Evolutionary conservation across 1,139 yeast genomes (phyloP).

Genomic region (Blastobotrys aristatus): DNA sequence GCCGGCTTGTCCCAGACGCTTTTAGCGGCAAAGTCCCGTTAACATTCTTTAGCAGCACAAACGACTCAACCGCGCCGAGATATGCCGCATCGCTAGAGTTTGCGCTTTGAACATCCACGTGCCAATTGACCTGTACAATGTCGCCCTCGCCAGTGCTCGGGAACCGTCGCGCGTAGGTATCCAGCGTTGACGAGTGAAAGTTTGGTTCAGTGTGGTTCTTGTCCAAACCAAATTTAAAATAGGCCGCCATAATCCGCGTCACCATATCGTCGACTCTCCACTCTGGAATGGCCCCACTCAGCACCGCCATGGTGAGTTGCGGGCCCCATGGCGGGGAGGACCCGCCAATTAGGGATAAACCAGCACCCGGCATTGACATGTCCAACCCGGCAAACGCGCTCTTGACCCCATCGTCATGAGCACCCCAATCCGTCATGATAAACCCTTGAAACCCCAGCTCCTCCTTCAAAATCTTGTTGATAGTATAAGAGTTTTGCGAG

Average conservation of each 20-base stretch:
- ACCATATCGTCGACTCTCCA: conserved; percentile 59
- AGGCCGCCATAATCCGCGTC: conserved; percentile 53
- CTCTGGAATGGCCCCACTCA: conserved; percentile 53
- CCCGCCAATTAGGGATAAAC: conserved; percentile 52
- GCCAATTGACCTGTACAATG: conserved; percentile 50
- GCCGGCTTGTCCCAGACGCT: conserved; percentile 11
- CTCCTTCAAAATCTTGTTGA: conserved; percentile 53
- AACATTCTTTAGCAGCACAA: conserved; percentile 50
- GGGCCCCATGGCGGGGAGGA: conserved; percentile 40
- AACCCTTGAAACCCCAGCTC: conserved; percentile 66
- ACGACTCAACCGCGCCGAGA: conserved; percentile 53
- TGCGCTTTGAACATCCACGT: conserved; percentile 49
- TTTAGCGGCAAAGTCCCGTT: conserved; percentile 48
- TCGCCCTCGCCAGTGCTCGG: conserved; percentile 49
- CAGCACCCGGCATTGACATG: conserved; percentile 65
- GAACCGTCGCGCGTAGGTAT: conserved; percentile 49
- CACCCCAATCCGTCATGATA: conserved; percentile 64
- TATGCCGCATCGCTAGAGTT: conserved; percentile 48
- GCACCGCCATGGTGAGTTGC: conserved; percentile 29
- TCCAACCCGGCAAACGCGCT: conserved; percentile 58
- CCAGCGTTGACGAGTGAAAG: conserved; percentile 55
- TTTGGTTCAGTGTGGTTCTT: conserved; percentile 41
- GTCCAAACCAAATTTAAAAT: conserved; percentile 32
- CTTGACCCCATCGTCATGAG: conserved; percentile 49
- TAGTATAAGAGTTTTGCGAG: conserved; percentile 54